Base-by-base conservation (phyloP, 768 basidiomycete genomes). In the Tylopilus sp. region DNA sequence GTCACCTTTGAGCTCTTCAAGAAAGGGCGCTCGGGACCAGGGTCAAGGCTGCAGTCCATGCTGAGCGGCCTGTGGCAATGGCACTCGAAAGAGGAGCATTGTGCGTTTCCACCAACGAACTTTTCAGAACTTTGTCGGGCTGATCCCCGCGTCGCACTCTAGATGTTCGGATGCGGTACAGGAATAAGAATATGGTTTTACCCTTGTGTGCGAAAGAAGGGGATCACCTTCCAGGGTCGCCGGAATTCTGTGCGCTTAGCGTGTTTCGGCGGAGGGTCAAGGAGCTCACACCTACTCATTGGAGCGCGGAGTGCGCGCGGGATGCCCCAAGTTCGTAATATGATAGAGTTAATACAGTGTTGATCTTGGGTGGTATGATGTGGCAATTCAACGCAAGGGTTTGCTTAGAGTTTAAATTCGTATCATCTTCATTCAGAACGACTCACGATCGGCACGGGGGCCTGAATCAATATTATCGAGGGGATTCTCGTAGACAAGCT, bases 161-260 rank as follows among this genome's bases (percentile, higher is more conserved):
- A 85, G 84, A 77, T 59, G 73, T 91, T 41, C 80, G 88, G n/a
- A 81, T 88, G 78, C 79, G 88, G 22, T 87, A 89, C 61, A 83
- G 88, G 68, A 87, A 87, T 70, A 74, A 75, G 51, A 79, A 78
- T 58, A 67, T 89, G 70, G 44, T 70, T 3, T 70, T 90, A 6
- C 88, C 88, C 0, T 51, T 81, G 13, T 91, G 88, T 56, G 79
- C 82, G 2, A 77, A 76, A 6, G 72, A 78, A 41, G 85, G 85
- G 5, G 78, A 86, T 48, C 88, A 91, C 59, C 69, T 88, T 7
- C 71, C 79, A 3, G 86, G 85, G 2, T 75, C 74, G 11, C 88
- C 88, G 0, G 87, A 89, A 62, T 82, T 90, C 58, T 90, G 88
- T 67, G 82, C 82, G 6, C 70, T 90, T 33, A 64, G 72, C 12